Evolutionary conservation across 2,329 filamentous ascomycete genomes (phyloP).

Genomic region (Botrytis fragariae): DNA sequence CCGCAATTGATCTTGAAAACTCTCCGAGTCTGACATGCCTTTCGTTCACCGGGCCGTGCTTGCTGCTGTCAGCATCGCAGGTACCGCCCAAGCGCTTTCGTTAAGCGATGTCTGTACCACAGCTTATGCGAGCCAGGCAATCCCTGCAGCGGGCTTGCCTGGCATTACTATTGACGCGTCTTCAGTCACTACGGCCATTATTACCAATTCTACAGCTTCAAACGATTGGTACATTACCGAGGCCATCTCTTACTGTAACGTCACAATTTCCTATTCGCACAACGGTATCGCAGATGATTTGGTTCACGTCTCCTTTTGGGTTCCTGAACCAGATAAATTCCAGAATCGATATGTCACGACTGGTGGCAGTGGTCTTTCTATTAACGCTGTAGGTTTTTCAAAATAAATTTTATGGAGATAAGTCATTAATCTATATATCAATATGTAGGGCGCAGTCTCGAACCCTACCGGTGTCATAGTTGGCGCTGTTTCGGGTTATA

Average conservation of each 20-base stretch:
- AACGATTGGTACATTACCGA: not conserved
- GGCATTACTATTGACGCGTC: not conserved
- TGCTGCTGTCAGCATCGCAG: not conserved
- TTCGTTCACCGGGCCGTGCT: not conserved
- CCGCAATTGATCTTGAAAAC: not conserved
- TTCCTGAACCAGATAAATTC: not conserved
- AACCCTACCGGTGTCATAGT: not conserved
- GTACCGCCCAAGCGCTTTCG: not conserved
- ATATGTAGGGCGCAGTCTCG: not conserved
- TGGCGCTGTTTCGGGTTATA: not conserved
- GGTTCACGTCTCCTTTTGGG: not conserved
- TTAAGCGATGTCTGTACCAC: not conserved
- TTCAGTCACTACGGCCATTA: not conserved
- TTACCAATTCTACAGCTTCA: not conserved
- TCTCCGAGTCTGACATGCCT: not conserved
- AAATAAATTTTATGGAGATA: not conserved
- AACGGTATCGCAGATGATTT: not conserved
- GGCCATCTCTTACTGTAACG: not conserved
- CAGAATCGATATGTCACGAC: not conserved
- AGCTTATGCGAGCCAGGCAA: not conserved
- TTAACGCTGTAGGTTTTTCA: not conserved
- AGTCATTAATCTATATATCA: not conserved
- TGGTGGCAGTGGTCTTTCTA: not conserved
- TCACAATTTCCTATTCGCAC: not conserved
- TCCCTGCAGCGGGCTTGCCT: not conserved